Base-by-base conservation (phyloP, 2,329 filamentous ascomycete genomes). In the Pseudopyricularia cyperi region DNA sequence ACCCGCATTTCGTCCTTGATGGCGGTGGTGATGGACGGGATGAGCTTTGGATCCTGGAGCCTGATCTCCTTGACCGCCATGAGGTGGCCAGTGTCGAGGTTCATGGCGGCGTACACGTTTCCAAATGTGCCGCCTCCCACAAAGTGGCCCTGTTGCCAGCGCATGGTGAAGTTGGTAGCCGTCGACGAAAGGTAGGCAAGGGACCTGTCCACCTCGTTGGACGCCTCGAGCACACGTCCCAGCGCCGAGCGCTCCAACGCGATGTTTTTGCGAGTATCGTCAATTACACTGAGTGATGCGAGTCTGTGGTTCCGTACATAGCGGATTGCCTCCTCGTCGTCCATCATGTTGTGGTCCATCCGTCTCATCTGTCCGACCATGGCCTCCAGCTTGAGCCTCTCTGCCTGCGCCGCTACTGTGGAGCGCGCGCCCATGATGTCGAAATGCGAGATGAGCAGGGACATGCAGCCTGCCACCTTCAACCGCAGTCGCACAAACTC, bases 51-150 rank as follows among this genome's bases (percentile, higher is more conserved):
- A 65, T 98, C 93, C 68, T 97, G 93, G 28, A 98, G 76, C 55
- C 93, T 85, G 59, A 98, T 98, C 68, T 98, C 93, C 69, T 98
- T 98, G 59, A 98, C 93, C 3, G 93, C 93, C 91, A 98, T 97
- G 55, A 97, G 71, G 63, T 95, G 89, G 53, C 91, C 91, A 26
- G 89, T 91, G 69, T 98, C 94, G 51, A 98, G 74, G 63, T 98
- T 96, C 79, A 97, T 95, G 33, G 90, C 93, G 33, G 89, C 89
- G 62, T 98, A 98, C 11, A 98, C 93, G 51, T 90, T 95, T 56
- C 93, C 93, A 68, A 98, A 98, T 0, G 91, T 96, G 58, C 93
- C 93, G 51, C 93, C 91, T 50, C 93, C 93, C 44, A 98, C 89
- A 63, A 94, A 98, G 61, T 95, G 89, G n/a, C 93, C 93, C 72